Conservation (phyloP, 129 eudicot genomes). For the Tagetes erecta region DNA sequence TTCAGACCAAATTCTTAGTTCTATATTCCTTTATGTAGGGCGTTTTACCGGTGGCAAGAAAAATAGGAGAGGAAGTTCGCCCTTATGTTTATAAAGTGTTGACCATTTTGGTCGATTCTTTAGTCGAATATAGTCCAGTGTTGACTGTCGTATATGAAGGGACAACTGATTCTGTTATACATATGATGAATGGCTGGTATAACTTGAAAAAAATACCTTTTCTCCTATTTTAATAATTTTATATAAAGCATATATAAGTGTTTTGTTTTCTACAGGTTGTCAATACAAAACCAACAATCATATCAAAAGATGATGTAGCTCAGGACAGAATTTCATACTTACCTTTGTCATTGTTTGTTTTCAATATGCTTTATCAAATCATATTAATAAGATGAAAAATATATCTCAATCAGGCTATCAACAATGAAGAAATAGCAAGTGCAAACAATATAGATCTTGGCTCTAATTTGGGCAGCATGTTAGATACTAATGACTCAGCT, state of each 20-base stretch:
- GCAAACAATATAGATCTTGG: no score
- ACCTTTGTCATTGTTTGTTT: slow-evolving; percentile 7
- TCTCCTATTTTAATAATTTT: slow-evolving; percentile 4
- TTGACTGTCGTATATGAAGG: slow-evolving; percentile 52
- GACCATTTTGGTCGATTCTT: slow-evolving; percentile 38
- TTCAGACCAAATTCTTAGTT: no score
- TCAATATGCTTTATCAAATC: neutral
- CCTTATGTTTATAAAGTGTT: slow-evolving; percentile 50
- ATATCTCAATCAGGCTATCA: slow-evolving; percentile 24
- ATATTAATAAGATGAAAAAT: slow-evolving; percentile 12
- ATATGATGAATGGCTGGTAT: slow-evolving; percentile 49
- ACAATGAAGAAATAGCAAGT: slow-evolving; percentile 39
- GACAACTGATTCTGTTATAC: slow-evolving; percentile 29
- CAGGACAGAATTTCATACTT: slow-evolving; percentile 29
- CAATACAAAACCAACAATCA: slow-evolving; percentile 25
- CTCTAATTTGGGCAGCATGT: no score
- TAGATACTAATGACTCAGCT: no score
- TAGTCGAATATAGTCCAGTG: slow-evolving; percentile 57
- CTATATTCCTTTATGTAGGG: slow-evolving; percentile 42
- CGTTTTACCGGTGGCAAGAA: slow-evolving; percentile 53
- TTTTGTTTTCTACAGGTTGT: slow-evolving; percentile 37
- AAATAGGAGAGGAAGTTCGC: slow-evolving; percentile 64
- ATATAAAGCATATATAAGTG: neutral
- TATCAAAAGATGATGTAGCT: slow-evolving; percentile 32
- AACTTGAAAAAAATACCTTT: neutral